Evolutionary conservation across 2,329 filamentous ascomycete species (phyloP).

Genomic region (Xylaria sp.): DNA sequence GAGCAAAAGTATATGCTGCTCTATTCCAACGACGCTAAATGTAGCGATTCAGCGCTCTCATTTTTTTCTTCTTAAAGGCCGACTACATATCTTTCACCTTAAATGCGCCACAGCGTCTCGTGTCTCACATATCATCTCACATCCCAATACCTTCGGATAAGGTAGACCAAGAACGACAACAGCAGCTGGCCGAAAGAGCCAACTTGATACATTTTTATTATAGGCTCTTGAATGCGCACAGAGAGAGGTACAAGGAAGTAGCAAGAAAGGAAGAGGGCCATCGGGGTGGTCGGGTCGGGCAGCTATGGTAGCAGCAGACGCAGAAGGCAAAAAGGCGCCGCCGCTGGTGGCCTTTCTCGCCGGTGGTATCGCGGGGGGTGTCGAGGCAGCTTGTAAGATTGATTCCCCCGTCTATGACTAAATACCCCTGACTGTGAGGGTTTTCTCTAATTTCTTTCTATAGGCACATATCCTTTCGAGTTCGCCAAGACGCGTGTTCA

Average conservation of each 20-base stretch:
- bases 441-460: not conserved
- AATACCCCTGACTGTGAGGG: too few relatives aligned
- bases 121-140: not conserved
- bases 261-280: not conserved
- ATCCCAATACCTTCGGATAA: not conserved
- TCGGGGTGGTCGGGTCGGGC: slow-evolving; percentile 33
- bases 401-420: not conserved
- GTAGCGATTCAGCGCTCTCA: not conserved
- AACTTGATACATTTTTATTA: not conserved
- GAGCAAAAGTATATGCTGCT: not conserved
- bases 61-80: too few relatives aligned
- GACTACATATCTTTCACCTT: not conserved
- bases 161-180: not conserved
- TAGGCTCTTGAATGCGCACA: not conserved
- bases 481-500: slow-evolving; percentile 73
- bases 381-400: slow-evolving; percentile 46
- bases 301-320: slow-evolving; percentile 46
- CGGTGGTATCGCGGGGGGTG: slow-evolving; percentile 50
- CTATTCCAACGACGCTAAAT: not conserved
- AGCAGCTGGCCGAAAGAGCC: not conserved
- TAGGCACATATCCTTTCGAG: slow-evolving; percentile 66
- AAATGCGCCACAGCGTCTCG: not conserved
- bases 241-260: not conserved
- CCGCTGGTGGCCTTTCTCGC: slow-evolving; percentile 47
- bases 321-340: slow-evolving; percentile 42